Percentiles rank a stretch among this genome's conserved stretches.
Conservation (phyloP, 2,329 filamentous ascomycete species). For the Aureobasidium sp. region DNA sequence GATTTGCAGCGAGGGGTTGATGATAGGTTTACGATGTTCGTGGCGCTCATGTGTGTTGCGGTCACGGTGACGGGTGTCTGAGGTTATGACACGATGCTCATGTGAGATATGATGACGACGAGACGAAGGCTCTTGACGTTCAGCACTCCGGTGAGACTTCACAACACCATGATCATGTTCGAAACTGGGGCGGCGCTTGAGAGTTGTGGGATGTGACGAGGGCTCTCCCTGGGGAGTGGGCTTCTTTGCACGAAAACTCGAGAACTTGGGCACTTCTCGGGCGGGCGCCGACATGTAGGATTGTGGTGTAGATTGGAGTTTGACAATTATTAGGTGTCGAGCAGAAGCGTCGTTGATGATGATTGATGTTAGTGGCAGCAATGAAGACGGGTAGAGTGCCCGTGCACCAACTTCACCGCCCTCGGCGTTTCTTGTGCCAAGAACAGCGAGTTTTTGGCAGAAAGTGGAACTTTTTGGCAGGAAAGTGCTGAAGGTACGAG, state of each 20-base stretch:
- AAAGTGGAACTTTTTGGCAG: constrained; percentile 13
- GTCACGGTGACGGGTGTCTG: neutral
- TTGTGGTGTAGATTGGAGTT: neutral
- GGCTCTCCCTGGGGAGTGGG: neutral
- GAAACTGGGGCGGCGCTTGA: neutral
- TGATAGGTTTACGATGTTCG: neutral
- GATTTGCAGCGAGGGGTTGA: neutral
- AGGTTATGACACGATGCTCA: neutral
- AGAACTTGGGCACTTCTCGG: constrained; percentile 57
- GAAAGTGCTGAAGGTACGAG: neutral
- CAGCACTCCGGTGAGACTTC: neutral
- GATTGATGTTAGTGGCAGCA: neutral
- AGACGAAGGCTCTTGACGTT: neutral
- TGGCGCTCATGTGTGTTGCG: neutral
- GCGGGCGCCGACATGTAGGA: constrained; percentile 18
- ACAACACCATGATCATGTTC: neutral
- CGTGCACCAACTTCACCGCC: neutral
- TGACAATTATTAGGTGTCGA: too few species aligned
- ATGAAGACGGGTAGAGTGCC: neutral
- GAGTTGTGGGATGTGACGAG: neutral
- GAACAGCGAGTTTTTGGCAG: constrained; percentile 13
- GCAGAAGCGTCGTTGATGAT: neutral
- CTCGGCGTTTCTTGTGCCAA: neutral
- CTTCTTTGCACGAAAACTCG: constrained; percentile 50
- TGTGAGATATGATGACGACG: neutral